phyloP scores from a whole-genome alignment of 2,329 filamentous ascomycete species.

The Pseudocercospora fijiensis region DNA sequence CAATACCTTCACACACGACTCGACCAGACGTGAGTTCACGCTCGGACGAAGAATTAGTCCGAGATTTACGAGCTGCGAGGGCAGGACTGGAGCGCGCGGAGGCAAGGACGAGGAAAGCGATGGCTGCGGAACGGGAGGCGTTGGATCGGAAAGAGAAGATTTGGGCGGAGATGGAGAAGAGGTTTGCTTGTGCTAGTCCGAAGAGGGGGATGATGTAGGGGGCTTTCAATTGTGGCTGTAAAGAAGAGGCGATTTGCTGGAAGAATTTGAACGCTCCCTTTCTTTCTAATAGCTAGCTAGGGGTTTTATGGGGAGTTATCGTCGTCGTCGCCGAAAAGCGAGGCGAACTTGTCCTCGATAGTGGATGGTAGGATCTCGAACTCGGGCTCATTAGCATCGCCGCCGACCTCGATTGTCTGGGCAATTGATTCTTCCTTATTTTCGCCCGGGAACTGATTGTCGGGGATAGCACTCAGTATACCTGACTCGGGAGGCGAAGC shows the following conservation, averaged over 20 bases:
- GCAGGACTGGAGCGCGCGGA: background rate
- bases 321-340: background rate
- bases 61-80: background rate
- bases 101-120: background rate
- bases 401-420: background rate
- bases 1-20: background rate
- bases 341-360: background rate
- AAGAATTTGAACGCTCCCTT: too few relatives aligned
- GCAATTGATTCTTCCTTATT: background rate
- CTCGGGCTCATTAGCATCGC: background rate
- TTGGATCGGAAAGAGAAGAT: background rate
- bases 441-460: background rate
- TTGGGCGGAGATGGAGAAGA: background rate
- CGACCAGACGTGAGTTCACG: background rate
- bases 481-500: too few relatives aligned
- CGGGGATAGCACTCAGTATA: too few relatives aligned
- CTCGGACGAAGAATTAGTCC: background rate
- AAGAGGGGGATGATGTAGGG: too few relatives aligned
- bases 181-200: conserved; percentile 4
- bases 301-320: too few relatives aligned
- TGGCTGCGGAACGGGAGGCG: background rate
- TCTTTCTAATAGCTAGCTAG: too few relatives aligned
- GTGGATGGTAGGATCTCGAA: background rate
- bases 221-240: too few relatives aligned
- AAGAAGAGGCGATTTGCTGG: too few relatives aligned